Percentiles rank a stretch among this genome's conserved stretches.
phyloP scores from a whole-genome alignment of 2,329 filamentous ascomycete species.

The Claviceps purpurea region DNA sequence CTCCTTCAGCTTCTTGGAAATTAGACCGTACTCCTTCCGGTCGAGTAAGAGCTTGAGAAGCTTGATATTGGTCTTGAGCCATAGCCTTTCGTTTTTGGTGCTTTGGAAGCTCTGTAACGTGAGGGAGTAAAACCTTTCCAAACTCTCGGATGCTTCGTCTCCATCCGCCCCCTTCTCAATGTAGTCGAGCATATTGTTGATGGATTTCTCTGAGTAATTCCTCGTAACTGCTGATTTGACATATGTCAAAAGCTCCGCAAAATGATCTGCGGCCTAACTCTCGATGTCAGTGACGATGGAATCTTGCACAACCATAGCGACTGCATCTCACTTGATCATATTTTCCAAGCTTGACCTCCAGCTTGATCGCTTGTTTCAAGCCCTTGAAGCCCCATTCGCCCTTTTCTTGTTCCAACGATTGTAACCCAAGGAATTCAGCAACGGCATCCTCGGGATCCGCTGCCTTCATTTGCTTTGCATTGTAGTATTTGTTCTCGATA shows the following conservation, averaged over 20 bases:
- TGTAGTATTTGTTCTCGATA: slow-evolving; percentile 99
- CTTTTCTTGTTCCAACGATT: slow-evolving; percentile 74
- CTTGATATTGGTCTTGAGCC: slow-evolving; percentile 98
- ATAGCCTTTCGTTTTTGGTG: slow-evolving; percentile 92
- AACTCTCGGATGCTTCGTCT: slow-evolving; percentile 57
- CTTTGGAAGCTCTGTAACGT: slow-evolving; percentile 92
- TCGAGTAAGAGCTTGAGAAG: slow-evolving; percentile 83
- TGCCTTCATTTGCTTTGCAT: slow-evolving; percentile 90
- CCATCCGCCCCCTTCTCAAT: slow-evolving; percentile 80
- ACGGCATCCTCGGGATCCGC: slow-evolving; percentile 81
- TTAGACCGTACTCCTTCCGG: slow-evolving; percentile 69
- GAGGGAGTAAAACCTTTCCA: slow-evolving; percentile 90
- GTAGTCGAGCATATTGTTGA: slow-evolving; percentile 98
- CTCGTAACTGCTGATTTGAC: slow-evolving; percentile 93
- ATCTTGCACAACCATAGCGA: neutral
- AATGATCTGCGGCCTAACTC: slow-evolving; percentile 72
- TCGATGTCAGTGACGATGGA: slow-evolving; percentile 11
- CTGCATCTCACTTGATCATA: slow-evolving; percentile 55
- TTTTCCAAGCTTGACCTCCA: slow-evolving; percentile 83
- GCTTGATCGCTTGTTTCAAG: slow-evolving; percentile 93
- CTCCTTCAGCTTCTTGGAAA: slow-evolving; percentile 74
- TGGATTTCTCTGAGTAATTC: slow-evolving; percentile 98
- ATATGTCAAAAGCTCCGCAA: slow-evolving; percentile 88
- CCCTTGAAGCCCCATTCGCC: slow-evolving; percentile 99
- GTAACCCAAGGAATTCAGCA: slow-evolving; percentile 82